Percentiles rank a stretch among this genome's conserved stretches.
Conservation (phyloP, 2,329 filamentous ascomycete genomes). For the Aspergillus sp. region DNA sequence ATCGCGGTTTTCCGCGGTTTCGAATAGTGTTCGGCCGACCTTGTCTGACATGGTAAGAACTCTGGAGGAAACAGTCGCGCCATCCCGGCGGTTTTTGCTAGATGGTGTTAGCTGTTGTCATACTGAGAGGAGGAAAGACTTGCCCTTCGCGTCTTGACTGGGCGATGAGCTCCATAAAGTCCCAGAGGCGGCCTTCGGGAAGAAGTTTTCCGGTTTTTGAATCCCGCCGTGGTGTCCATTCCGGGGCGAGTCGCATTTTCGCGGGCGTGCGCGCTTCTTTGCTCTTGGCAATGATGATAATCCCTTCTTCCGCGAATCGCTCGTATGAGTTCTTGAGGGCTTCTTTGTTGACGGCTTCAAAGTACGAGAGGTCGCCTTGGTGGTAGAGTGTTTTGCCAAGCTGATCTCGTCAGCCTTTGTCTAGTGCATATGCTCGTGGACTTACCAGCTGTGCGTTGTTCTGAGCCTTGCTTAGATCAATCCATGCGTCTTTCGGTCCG, state of each 20-base stretch:
- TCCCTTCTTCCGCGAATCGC: constrained; percentile 87
- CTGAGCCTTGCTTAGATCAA: constrained; percentile 77
- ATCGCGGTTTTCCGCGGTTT: constrained; percentile 34
- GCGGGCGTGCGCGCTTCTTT: constrained; percentile 56
- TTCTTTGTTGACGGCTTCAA: constrained; percentile 98
- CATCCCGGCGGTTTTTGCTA: constrained; percentile 88
- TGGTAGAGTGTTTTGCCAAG: constrained; percentile 97
- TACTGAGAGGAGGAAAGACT: constrained; percentile 19
- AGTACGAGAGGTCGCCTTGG: constrained; percentile 95
- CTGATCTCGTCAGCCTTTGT: constrained; percentile 46
- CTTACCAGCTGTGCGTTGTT: constrained; percentile 78
- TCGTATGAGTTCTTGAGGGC: constrained; percentile 91
- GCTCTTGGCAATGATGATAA: constrained; percentile 73
- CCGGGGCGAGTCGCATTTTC: constrained; percentile 68
- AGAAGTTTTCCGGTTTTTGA: constrained; percentile 63
- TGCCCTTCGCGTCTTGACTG: constrained; percentile 78
- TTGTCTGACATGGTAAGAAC: constrained; percentile 78
- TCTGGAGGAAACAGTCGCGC: constrained; percentile 80
- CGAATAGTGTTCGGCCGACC: constrained; percentile 71
- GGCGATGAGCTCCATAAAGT: constrained; percentile 88
- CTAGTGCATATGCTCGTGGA: constrained; percentile 10
- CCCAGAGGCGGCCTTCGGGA: constrained; percentile 80
- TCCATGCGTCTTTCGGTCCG: constrained; percentile 70
- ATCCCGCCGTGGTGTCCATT: constrained; percentile 76
- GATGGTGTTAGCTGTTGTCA: background rate